Evolutionary conservation across 2,329 filamentous ascomycete genomes (phyloP).

Genomic region (Aspergillus ibericus): DNA sequence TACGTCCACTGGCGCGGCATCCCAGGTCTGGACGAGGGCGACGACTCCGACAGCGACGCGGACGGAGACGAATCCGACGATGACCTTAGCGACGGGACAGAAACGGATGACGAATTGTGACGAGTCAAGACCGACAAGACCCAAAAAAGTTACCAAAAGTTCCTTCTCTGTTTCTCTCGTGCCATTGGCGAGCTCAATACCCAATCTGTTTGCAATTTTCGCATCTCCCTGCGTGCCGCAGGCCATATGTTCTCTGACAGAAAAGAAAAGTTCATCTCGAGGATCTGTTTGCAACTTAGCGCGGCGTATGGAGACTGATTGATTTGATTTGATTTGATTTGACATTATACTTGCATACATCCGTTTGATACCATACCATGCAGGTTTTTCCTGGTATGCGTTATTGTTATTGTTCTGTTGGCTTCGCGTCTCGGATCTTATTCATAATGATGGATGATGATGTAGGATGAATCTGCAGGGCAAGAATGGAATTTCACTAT

Average conservation of each 20-base stretch:
- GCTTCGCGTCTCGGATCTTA: no score
- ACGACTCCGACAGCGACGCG: conserved; percentile 47
- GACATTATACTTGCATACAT: not conserved
- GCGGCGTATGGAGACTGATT: not conserved
- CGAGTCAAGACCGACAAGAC: conserved; percentile 5
- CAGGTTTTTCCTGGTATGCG: not conserved
- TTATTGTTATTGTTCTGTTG: not conserved
- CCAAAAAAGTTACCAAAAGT: conserved; percentile 7
- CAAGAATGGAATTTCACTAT: not conserved
- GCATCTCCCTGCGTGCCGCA: not conserved
- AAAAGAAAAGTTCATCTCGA: not conserved
- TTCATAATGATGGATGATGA: not conserved
- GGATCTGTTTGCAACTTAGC: not conserved
- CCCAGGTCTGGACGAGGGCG: conserved; percentile 63
- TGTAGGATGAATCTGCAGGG: not conserved
- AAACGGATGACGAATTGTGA: conserved; percentile 42
- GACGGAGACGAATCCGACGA: conserved; percentile 37
- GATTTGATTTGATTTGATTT: not conserved
- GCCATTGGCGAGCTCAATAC: conserved; percentile 8
- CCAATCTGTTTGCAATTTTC: conserved; percentile 1
- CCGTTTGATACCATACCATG: not conserved
- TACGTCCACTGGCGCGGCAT: conserved; percentile 80
- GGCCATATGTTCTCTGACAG: not conserved
- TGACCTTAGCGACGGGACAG: conserved; percentile 44
- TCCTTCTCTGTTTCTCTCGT: conserved; percentile 1